Percentiles rank a stretch among this genome's conserved stretches.
Conservation (phyloP, 495 filamentous ascomycete species). For the Hypoxylon cercidicola region DNA sequence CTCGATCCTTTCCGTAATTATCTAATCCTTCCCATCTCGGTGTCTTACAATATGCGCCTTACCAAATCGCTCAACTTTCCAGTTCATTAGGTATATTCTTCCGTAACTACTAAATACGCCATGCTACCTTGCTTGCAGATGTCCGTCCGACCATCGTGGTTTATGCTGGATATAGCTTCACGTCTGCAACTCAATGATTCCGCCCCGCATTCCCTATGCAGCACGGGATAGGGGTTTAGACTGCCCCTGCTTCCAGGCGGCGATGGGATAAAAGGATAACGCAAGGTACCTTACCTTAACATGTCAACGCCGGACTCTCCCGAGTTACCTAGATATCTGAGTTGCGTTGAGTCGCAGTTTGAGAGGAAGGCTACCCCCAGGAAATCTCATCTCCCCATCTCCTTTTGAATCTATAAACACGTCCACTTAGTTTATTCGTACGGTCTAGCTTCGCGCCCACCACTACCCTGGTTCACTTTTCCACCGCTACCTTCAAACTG, state of each 20-base stretch:
- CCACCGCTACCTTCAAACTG: background rate
- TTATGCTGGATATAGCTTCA: too few species aligned
- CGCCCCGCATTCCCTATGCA: constrained; percentile 22
- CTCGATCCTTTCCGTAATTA: background rate
- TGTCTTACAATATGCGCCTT: background rate
- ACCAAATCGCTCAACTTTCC: too few species aligned
- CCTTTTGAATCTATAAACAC: background rate
- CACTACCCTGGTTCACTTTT: background rate
- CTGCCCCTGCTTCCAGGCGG: constrained; percentile 3
- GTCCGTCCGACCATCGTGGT: too few species aligned
- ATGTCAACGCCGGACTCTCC: constrained; percentile 1
- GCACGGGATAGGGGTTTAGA: constrained; percentile 12
- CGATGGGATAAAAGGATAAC: constrained; percentile 25
- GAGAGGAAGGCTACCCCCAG: constrained; percentile 5
- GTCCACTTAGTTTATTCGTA: background rate
- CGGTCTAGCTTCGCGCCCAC: constrained; percentile 15
- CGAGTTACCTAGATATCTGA: background rate
- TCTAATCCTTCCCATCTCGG: background rate
- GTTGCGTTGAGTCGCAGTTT: background rate
- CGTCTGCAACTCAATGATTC: constrained; percentile 4
- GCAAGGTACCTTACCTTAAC: constrained; percentile 12
- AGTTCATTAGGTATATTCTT: too few species aligned
- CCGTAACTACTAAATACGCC: too few species aligned
- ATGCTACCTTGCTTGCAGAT: too few species aligned
- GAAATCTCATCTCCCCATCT: constrained; percentile 1